These are phyloP conservation scores for Alternaria triticimaculans DNA, from an alignment of 2,329 filamentous ascomycete species.

Conservation along the genomic window DNA sequence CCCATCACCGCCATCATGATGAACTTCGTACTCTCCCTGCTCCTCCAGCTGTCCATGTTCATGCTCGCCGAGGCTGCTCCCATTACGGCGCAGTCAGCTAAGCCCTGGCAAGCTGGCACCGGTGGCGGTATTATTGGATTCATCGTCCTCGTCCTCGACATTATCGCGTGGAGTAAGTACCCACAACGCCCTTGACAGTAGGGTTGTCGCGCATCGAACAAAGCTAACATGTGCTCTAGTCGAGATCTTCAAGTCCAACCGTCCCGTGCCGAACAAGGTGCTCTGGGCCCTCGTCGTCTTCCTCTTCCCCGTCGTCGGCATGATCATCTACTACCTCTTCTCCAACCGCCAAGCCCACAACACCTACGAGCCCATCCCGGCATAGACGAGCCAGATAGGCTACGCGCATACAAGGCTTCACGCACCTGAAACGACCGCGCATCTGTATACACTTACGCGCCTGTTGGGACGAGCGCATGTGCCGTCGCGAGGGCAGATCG, in stretches of 20 bases:
- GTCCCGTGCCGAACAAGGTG: conserved; percentile 63
- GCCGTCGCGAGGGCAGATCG: not conserved
- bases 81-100: conserved; percentile 46
- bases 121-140: conserved; percentile 68
- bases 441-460: not conserved
- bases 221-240: conserved; percentile 53
- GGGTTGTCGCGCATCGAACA: not conserved
- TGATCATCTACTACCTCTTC: conserved; percentile 69
- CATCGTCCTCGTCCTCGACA: conserved; percentile 66
- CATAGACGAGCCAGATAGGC: conserved; percentile 13
- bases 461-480: not conserved
- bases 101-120: conserved; percentile 65
- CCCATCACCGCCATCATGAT: conserved; percentile 33
- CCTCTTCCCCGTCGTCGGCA: conserved; percentile 67
- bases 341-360: conserved; percentile 66
- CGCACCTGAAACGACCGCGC: not conserved
- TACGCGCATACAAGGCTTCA: not conserved
- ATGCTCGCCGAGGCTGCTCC: conserved; percentile 60
- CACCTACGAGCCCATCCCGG: conserved; percentile 60
- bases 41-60: conserved; percentile 62
- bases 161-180: conserved; percentile 67
- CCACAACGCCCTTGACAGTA: too few relatives aligned
- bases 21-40: conserved; percentile 48
- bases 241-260: conserved; percentile 69
- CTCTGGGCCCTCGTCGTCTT: conserved; percentile 70